A percentile compares a stretch with the other conserved stretches of the same genome.
Evolutionary conservation across 2,329 filamentous ascomycete genomes (phyloP).

Genomic region (Cytospora mali): DNA sequence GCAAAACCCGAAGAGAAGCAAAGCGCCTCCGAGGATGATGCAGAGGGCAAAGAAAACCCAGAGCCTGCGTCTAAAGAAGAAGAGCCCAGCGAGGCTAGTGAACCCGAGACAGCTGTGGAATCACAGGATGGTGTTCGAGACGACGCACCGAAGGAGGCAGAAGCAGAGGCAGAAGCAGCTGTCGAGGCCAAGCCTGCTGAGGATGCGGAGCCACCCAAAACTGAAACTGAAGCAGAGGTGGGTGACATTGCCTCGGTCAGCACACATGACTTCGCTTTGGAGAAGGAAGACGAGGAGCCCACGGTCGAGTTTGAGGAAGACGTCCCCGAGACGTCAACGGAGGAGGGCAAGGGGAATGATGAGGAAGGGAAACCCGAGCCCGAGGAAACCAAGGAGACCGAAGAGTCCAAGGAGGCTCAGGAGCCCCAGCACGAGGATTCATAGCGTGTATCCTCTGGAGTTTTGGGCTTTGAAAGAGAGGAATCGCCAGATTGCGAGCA

Average conservation of each 20-base stretch:
- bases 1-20: not conserved
- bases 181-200: constrained; percentile 21
- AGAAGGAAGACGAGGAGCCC: constrained; percentile 27
- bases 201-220: constrained; percentile 16
- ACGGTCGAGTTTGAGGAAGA: constrained; percentile 1
- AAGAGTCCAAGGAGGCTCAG: constrained; percentile 10
- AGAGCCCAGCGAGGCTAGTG: constrained; percentile 16
- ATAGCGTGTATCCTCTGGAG: not conserved
- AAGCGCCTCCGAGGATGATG: not conserved
- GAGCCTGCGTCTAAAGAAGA: constrained; percentile 30
- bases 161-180: constrained; percentile 3
- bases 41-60: not conserved
- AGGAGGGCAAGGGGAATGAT: constrained; percentile 8
- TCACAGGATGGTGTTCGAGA: not conserved
- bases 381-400: constrained; percentile 29
- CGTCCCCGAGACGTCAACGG: not conserved
- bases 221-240: not conserved
- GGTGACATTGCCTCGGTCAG: constrained; percentile 24
- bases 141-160: constrained; percentile 1
- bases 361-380: not conserved
- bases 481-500: not conserved
- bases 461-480: not conserved
- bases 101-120: constrained; percentile 1
- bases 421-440: constrained; percentile 8
- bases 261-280: constrained; percentile 23